Evolutionary conservation across 192 early-diverging fungal genomes (phyloP), one percentile per base, ranked within the genome.

Genomic region (Coemansia sp.): DNA sequence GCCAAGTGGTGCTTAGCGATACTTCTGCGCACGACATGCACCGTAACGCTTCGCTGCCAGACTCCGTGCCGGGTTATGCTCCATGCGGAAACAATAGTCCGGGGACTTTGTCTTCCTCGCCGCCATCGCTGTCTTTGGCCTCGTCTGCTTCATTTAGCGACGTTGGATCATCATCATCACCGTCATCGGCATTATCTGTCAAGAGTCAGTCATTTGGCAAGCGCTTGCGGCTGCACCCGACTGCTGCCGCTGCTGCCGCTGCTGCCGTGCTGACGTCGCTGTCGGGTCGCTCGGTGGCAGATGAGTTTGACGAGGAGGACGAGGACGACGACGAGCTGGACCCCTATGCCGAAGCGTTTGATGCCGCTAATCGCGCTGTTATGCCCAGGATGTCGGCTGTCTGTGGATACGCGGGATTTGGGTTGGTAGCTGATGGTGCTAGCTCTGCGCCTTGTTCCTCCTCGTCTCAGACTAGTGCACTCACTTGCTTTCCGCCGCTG

Each of bases 281-380:
- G 48, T 31, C 48, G 24, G 11, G 48, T 16, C 64, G 56, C 24
- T 13, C 33, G 13, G 63, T 13, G 3, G 55, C 26, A 0, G 56
- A 37, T 21, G 58, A 60, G 28, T 67, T 60, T 60, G 65, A 67
- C 43, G 65, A 66, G 23, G 65, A 66, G 23, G 65, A 67, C 18
- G 65, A 66, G 1, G 65, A 67, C 14, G 57, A 67, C 34, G 65
- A 67, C 13, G 65, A 67, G 16, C 20, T 24, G 14, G 64, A 66
- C 28, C 21, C 26, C 48, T 26, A 56, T 6, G 45, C 40, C 20
- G 63, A 37, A 10, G 63, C 9, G 35, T 35, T 51, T 51, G 48
- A 21, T 13, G 48, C 48, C 5, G 48, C 48, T 4, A 51, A 28
- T 23, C 48, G 48, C 48, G 48, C 21, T 9, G 11, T 23, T 28